Percentiles rank a stretch among this genome's conserved stretches.
Conservation (phyloP, 2,329 filamentous ascomycete species). For the Dactylellina cionopaga region DNA sequence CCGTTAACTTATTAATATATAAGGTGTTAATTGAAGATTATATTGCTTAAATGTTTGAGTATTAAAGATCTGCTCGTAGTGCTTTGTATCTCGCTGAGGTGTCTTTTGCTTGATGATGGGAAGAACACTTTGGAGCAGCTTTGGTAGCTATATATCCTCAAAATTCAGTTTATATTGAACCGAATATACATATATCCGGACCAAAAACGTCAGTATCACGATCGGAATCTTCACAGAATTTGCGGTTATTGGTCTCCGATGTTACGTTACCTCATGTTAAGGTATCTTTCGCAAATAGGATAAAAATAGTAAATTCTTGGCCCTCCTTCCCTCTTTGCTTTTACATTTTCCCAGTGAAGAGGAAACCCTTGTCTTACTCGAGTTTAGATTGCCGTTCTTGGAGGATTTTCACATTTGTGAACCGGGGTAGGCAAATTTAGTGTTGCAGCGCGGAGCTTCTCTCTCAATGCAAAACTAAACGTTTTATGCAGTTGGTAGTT, state of each 20-base stretch:
- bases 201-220: background rate
- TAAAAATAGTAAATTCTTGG: conserved; percentile 5
- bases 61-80: background rate
- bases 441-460: background rate
- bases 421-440: background rate
- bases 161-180: too few relatives aligned
- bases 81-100: too few relatives aligned
- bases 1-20: background rate
- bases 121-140: too few relatives aligned
- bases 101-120: too few relatives aligned
- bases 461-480: background rate
- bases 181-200: too few relatives aligned
- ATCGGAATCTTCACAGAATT: background rate
- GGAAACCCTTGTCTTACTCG: background rate
- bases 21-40: too few relatives aligned
- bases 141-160: too few relatives aligned
- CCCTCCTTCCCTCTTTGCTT: conserved; percentile 1
- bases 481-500: background rate
- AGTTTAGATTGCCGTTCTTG: background rate
- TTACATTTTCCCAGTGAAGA: background rate
- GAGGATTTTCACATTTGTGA: background rate
- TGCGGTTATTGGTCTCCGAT: background rate
- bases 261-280: conserved; percentile 4
- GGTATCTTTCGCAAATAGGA: background rate
- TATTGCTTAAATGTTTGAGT: background rate